Evolutionary conservation across 1,284 basidiomycete genomes (phyloP).

Genomic region (Dichomitus squalens): DNA sequence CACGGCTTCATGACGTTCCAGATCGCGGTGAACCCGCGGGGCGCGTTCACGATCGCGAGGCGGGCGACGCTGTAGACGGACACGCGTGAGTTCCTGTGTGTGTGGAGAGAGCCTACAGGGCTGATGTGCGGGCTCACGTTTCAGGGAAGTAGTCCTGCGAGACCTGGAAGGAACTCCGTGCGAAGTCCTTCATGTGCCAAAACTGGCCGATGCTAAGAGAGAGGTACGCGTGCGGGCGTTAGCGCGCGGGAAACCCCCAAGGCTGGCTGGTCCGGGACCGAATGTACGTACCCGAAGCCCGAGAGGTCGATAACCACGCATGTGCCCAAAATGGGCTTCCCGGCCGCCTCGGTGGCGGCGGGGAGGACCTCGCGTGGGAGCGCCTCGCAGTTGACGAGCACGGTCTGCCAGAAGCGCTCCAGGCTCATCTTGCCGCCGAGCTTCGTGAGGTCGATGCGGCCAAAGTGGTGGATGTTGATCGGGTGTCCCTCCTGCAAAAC

Average conservation of each 20-base stretch:
- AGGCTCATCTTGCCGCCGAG: conserved; percentile 63
- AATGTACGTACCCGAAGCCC: conserved; percentile 58
- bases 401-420: conserved; percentile 63
- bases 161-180: conserved; percentile 62
- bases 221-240: not conserved
- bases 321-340: conserved; percentile 48
- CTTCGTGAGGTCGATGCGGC: conserved; percentile 59
- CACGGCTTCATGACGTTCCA: conserved; percentile 70
- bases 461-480: conserved; percentile 65
- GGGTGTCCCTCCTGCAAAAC: conserved; percentile 61
- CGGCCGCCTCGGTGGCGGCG: conserved; percentile 55
- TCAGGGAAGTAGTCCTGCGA: conserved; percentile 79
- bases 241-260: not conserved
- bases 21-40: conserved; percentile 68
- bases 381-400: conserved; percentile 63
- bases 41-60: conserved; percentile 69
- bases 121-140: conserved; percentile 47
- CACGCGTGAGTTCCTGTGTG: not conserved
- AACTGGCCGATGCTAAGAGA: conserved; percentile 59
- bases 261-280: not conserved
- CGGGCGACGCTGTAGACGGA: conserved; percentile 60
- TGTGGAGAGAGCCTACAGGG: not conserved
- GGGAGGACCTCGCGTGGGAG: conserved; percentile 69
- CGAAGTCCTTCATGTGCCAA: conserved; percentile 71
- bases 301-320: conserved; percentile 70